Evolutionary conservation across 352 stramenopile genomes (phyloP).

Genomic region (Phytophthora idaei): DNA sequence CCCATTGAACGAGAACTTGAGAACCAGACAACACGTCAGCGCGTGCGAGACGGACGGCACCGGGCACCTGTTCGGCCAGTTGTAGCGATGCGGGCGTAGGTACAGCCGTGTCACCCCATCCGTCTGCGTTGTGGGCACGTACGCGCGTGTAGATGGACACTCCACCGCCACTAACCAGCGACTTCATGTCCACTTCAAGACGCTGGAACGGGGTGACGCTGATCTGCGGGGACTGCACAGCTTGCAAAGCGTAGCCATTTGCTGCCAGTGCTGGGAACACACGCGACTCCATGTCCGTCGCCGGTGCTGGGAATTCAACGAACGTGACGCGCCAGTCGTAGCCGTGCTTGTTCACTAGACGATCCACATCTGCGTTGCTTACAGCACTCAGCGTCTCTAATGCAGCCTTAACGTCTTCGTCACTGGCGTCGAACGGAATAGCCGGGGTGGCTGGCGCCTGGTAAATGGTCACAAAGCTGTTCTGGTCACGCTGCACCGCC

Average conservation of each 20-base stretch:
- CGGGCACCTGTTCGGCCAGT: conserved; percentile 56
- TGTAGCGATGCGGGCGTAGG: conserved; percentile 58
- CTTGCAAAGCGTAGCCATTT: conserved; percentile 60
- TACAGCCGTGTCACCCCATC: conserved; percentile 46
- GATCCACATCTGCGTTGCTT: conserved; percentile 89
- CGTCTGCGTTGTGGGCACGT: conserved; percentile 58
- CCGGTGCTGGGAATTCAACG: conserved; percentile 64
- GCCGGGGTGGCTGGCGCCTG: conserved; percentile 87
- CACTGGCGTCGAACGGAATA: conserved; percentile 91
- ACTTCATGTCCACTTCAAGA: conserved; percentile 41
- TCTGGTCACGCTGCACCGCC: conserved; percentile 16
- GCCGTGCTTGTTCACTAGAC: conserved; percentile 83
- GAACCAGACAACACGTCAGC: conserved; percentile 63
- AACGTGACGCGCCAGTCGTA: conserved; percentile 94
- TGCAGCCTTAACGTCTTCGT: conserved; percentile 92
- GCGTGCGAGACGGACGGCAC: conserved; percentile 35
- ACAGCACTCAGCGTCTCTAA: conserved; percentile 91
- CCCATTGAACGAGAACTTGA: conserved; percentile 82
- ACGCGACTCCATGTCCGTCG: conserved; percentile 11
- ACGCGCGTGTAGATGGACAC: conserved; percentile 70
- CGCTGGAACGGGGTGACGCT: conserved; percentile 60
- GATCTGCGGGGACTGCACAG: conserved; percentile 50
- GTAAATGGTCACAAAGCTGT: conserved; percentile 81
- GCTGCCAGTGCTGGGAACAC: conserved; percentile 42
- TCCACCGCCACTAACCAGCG: conserved; percentile 31